A percentile compares a stretch with the other conserved stretches of the same genome.
phyloP scores from a whole-genome alignment of 805 yeast species.

The Saturnispora saitoi region DNA sequence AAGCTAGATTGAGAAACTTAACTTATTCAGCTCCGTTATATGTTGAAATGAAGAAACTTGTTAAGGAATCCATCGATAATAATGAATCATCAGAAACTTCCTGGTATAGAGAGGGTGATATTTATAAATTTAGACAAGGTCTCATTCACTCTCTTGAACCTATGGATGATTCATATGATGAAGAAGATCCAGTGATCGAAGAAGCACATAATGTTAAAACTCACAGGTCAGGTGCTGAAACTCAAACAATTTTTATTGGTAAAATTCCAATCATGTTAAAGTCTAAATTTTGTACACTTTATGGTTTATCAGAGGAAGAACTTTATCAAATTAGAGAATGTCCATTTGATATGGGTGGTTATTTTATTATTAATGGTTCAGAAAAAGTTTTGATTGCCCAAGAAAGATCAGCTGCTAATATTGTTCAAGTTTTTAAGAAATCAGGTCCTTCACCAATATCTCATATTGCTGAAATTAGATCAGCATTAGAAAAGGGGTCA shows the following conservation, averaged over 20 bases:
- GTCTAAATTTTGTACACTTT: constrained; percentile 89
- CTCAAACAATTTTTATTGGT: constrained; percentile 64
- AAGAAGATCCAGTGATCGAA: constrained; percentile 56
- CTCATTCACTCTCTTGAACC: constrained; percentile 23
- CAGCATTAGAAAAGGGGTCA: constrained; percentile 96
- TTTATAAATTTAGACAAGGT: constrained; percentile 33
- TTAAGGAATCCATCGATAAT: constrained; percentile 73
- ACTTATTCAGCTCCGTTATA: constrained; percentile 95
- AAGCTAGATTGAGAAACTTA: constrained; percentile 90
- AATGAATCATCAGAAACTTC: constrained; percentile 42
- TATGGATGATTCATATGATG: constrained; percentile 40
- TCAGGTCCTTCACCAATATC: constrained; percentile 96
- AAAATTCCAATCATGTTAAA: constrained; percentile 97
- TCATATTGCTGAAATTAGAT: constrained; percentile 92
- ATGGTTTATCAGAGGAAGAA: constrained; percentile 86
- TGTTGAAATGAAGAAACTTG: constrained; percentile 90
- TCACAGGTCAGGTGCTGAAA: constrained; percentile 29
- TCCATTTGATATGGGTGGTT: constrained; percentile 99
- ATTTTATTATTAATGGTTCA: constrained; percentile 95
- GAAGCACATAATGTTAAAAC: constrained; percentile 28
- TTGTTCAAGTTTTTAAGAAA: constrained; percentile 96
- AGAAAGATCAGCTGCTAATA: constrained; percentile 97
- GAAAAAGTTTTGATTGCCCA: constrained; percentile 98
- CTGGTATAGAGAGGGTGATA: constrained; percentile 48
- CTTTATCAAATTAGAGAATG: constrained; percentile 94